Conservation (phyloP, 495 filamentous ascomycete genomes). For the Penicillium paradoxum region DNA sequence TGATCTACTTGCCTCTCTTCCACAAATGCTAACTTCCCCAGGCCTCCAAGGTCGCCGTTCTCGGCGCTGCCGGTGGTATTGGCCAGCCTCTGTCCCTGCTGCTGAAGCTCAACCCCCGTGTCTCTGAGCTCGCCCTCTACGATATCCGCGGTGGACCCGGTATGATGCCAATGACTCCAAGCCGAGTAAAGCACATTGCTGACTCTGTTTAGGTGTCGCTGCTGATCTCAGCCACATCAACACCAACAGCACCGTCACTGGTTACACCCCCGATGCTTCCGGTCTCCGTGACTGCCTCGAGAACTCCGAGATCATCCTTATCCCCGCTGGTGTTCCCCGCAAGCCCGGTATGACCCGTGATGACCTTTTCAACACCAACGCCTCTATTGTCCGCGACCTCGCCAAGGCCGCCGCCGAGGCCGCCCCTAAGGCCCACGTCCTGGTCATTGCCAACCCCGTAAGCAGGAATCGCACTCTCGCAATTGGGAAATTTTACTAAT, state of each 20-base stretch:
- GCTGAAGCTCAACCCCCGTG: constrained; percentile 94
- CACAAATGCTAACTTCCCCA: constrained; percentile 32
- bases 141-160: constrained; percentile 94
- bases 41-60: constrained; percentile 94
- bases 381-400: constrained; percentile 97
- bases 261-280: constrained; percentile 71
- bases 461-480: constrained; percentile 10
- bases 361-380: constrained; percentile 99
- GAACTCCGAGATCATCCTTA: constrained; percentile 88
- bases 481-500: not conserved
- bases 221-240: constrained; percentile 98
- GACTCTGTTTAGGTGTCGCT: constrained; percentile 70
- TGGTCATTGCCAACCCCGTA: constrained; percentile 96
- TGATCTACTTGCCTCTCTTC: constrained; percentile 9
- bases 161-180: constrained; percentile 35
- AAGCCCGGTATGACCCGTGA: constrained; percentile 99
- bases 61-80: constrained; percentile 95
- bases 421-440: constrained; percentile 86
- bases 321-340: constrained; percentile 96
- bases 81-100: constrained; percentile 96
- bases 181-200: not conserved
- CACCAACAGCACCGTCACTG: constrained; percentile 91
- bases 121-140: constrained; percentile 90
- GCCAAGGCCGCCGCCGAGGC: constrained; percentile 91
- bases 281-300: constrained; percentile 75